Base-by-base conservation (phyloP, 306 rosid genomes). In the Pyrus betulifolia region DNA sequence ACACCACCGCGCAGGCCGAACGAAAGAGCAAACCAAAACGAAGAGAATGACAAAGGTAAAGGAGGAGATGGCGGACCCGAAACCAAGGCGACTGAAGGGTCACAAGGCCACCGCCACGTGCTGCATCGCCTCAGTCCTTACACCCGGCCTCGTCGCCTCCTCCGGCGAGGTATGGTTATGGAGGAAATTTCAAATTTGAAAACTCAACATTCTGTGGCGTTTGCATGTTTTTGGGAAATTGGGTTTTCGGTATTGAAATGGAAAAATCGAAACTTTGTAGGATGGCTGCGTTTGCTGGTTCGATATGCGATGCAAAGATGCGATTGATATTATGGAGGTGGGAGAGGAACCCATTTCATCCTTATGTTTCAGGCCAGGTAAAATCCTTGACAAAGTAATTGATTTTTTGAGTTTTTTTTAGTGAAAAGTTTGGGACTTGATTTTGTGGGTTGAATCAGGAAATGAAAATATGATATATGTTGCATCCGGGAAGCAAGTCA, bases 241-340 rank as follows among this genome's bases (percentile, higher is more conserved):
- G 30, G 35, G 38, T 69, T 5, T 69, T 42, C 6, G 31, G 58
- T 44, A 14, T 4, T 12, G 58, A 23, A 69, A 40, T 69, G 28
- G 17, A 61, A 14, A 6, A 1, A n/a, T 22, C 4, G 0, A 25
- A 10, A 2, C 14, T 35, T 27, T 62, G 71, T 58, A 88, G 98
- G 98, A 94, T 81, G 98, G 97, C 62, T 84, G 91, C 49, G 87
- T 94, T 78, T 91, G 97, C 86, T 94, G 97, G 98, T 94, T 94
- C 83, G 98, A 91, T 75, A 74, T 94, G 96, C 87, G 97, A 66
- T 87, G 97, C 87, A 83, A 76, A 72, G 91, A 90, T 71, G 94
- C 84, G 10, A 85, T 67, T 25, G 82, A 82, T 22, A 75, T 79
- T n/a, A 86, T 91, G 91, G 94, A 94, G 83, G 90, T 85, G 67